These are phyloP conservation scores for Colletotrichum sp. DNA, from an alignment of 2,329 filamentous ascomycete genomes.

Conservation along the genomic window DNA sequence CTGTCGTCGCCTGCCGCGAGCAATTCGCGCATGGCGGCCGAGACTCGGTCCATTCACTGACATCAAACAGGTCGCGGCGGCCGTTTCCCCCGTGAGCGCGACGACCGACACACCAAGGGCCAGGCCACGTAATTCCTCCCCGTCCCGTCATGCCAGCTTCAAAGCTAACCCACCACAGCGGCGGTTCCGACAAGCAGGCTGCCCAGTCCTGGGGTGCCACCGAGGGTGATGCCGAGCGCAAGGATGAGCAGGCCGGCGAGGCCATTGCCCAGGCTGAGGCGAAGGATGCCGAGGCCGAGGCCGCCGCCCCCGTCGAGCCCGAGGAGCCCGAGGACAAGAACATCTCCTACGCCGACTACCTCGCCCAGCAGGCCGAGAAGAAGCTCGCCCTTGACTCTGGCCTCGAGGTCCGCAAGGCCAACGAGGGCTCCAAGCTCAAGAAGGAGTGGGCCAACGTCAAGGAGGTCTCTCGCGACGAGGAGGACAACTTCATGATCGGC, in stretches of 20 bases:
- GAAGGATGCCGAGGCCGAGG: constrained; percentile 66
- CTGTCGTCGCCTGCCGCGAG: not conserved
- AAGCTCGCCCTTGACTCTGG: constrained; percentile 70
- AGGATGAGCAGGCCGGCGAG: constrained; percentile 91
- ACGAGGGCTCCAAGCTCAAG: constrained; percentile 86
- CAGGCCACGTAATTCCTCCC: constrained; percentile 45
- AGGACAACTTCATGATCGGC: constrained; percentile 75
- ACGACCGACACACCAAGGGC: constrained; percentile 61
- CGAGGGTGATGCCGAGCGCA: constrained; percentile 83
- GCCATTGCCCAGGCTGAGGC: constrained; percentile 86
- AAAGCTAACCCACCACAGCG: constrained; percentile 51
- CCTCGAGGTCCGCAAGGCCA: constrained; percentile 83
- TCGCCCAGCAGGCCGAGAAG: constrained; percentile 75
- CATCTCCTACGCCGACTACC: constrained; percentile 90
- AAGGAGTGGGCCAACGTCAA: constrained; percentile 95
- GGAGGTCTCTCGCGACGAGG: constrained; percentile 67
- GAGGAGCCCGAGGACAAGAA: constrained; percentile 82
- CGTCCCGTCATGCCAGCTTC: not conserved
- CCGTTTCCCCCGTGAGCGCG: constrained; percentile 56
- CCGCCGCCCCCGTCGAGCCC: constrained; percentile 59
- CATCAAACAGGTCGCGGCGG: constrained; percentile 54
- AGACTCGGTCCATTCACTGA: not conserved
- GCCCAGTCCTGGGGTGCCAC: constrained; percentile 88
- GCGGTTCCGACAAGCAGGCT: constrained; percentile 80
- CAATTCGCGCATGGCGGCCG: not conserved